Conservation (phyloP, 345 rosid genomes). For the Eucalyptus caleyi region DNA sequence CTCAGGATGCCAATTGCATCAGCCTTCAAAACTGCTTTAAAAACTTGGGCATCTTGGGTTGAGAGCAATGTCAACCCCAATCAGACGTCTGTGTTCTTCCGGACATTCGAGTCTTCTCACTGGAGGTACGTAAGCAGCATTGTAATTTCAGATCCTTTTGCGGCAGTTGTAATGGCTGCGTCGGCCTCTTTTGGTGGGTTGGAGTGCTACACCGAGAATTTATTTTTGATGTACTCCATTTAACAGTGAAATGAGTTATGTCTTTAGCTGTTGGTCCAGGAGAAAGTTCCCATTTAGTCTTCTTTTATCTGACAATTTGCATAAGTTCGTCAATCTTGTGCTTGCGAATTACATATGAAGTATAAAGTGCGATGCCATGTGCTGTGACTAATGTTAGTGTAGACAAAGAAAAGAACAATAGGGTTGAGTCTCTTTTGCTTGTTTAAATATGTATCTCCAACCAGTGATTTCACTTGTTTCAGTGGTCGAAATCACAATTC, state of each 20-base stretch:
- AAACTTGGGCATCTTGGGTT: constrained; percentile 45
- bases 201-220: background rate
- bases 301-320: background rate
- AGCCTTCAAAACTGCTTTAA: constrained; percentile 23
- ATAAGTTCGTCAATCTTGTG: background rate
- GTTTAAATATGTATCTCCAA: background rate
- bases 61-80: constrained; percentile 23
- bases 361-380: background rate
- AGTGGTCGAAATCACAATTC: constrained; percentile 29
- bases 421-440: background rate
- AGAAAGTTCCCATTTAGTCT: background rate
- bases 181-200: background rate
- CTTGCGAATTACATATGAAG: background rate
- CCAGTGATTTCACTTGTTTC: background rate
- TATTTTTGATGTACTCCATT: background rate
- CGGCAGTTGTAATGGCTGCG: background rate
- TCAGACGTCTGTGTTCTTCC: constrained; percentile 34
- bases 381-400: background rate
- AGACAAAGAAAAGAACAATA: background rate
- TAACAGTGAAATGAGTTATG: background rate
- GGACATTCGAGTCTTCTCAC: constrained; percentile 67
- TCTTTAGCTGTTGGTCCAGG: background rate
- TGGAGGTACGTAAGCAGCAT: constrained; percentile 34
- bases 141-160: background rate
- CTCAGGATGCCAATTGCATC: constrained; percentile 31